Evolutionary conservation across 495 filamentous ascomycete genomes (phyloP), one percentile per base, ranked within the genome.

Genomic region (Hypoxylon lienhwacheense): DNA sequence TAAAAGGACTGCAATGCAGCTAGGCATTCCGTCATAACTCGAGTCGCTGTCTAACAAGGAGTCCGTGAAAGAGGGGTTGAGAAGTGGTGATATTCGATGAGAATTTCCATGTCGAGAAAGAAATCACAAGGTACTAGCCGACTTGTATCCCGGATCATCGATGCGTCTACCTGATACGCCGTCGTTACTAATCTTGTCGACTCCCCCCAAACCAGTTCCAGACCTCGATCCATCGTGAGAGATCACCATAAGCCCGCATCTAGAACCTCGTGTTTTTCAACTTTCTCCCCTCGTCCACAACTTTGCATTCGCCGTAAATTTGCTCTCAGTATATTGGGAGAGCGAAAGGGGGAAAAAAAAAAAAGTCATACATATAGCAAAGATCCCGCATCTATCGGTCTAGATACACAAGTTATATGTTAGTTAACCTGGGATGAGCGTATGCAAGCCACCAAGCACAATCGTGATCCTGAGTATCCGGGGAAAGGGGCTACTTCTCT

Each of bases 381-480:
- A 16, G 34, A 12, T 7, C 7, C n/a, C 10, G 21, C 39, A 10
- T 16, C 4, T 20, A 14, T 33, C 16, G 19, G 35, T 25, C 47
- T 32, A 15, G 6, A 51, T 32, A 51, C 16, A 29, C 12, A 43
- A 14, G 22, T 49, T 50, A 28, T 20, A 37, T 11, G 24, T 52
- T 40, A 34, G 26, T 40, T 48, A 10, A 25, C 44, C 19, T 47
- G 24, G 40, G 34, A 35, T 35, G 28, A 61, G 34, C 47, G 28
- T 57, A 57, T 52, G 59, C 53, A 62, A 53, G 59, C 53, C 59
- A 53, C 39, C 46, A 22, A 45, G 41, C 22, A 26, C 33, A 35
- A 46, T 63, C 42, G 53, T 53, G 54, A 57, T 54, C 49, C 48
- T 58, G 49, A 44, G 53, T 53, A 53, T 62, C 59, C 53, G 59